Evolutionary conservation across 768 basidiomycete genomes (phyloP).

Genomic region (Boletus tomentosulus): DNA sequence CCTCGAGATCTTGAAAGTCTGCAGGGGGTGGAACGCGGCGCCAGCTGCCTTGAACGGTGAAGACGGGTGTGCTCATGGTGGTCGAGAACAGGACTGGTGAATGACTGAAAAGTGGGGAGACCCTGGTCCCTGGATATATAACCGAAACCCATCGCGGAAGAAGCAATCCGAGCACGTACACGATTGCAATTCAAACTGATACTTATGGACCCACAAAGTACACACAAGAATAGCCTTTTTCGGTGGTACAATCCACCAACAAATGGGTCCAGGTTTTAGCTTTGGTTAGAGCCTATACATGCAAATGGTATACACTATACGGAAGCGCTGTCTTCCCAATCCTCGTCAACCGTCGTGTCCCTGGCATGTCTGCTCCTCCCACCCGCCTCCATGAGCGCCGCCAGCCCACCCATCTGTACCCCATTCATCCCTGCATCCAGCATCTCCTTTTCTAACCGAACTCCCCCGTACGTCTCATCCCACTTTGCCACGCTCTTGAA

Average conservation of each 20-base stretch:
- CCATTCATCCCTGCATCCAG: conserved; percentile 17
- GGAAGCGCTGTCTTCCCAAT: conserved; percentile 30
- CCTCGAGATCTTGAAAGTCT: conserved; percentile 8
- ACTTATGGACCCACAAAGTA: too few species aligned
- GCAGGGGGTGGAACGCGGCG: conserved; percentile 5
- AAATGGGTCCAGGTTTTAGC: too few species aligned
- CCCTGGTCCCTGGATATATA: too few species aligned
- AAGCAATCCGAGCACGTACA: not conserved
- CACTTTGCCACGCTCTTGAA: conserved; percentile 48
- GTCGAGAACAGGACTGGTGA: too few species aligned
- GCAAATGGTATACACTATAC: conserved; percentile 10
- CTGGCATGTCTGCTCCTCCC: conserved; percentile 14
- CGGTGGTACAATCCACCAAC: not conserved
- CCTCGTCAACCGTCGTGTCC: conserved; percentile 22
- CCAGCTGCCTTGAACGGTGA: conserved; percentile 10
- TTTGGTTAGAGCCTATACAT: not conserved
- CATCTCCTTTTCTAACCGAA: conserved; percentile 23
- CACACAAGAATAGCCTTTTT: conserved; percentile 1
- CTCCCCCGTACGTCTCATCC: conserved; percentile 28
- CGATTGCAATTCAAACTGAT: too few species aligned
- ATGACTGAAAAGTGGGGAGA: too few species aligned
- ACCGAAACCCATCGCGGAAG: too few species aligned
- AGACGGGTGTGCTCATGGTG: conserved; percentile 3
- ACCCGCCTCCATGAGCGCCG: conserved; percentile 25
- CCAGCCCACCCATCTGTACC: conserved; percentile 12